A percentile compares a stretch with the other conserved stretches of the same genome.
Conservation (phyloP, 2,329 filamentous ascomycete species). For the Penicillium sp. region DNA sequence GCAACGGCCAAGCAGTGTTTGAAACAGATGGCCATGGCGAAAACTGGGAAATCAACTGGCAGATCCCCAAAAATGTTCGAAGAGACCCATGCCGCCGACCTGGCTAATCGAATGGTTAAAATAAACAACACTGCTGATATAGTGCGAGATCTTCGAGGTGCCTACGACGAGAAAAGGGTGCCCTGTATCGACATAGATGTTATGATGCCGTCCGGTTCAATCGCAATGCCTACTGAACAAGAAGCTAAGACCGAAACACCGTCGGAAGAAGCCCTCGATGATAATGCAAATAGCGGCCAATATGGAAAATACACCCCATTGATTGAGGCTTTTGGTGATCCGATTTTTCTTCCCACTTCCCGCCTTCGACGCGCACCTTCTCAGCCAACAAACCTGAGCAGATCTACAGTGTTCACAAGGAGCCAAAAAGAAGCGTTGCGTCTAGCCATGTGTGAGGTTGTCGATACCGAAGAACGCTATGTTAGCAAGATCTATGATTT, state of each 20-base stretch:
- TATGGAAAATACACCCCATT: conserved; percentile 76
- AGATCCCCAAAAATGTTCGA: conserved; percentile 71
- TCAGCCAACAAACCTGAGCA: conserved; percentile 74
- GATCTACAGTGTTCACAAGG: conserved; percentile 71
- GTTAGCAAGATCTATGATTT: conserved; percentile 82
- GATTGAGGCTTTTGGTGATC: conserved; percentile 74
- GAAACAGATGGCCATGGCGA: conserved; percentile 50
- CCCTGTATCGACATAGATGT: conserved; percentile 86
- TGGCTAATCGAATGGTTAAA: conserved; percentile 78
- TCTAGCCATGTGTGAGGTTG: conserved; percentile 82
- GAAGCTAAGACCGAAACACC: conserved; percentile 58
- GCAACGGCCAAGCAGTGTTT: conserved; percentile 70
- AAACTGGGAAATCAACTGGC: conserved; percentile 53
- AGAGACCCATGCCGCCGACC: conserved; percentile 86
- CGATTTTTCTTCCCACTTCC: conserved; percentile 81
- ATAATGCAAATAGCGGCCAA: conserved; percentile 37
- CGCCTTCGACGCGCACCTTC: conserved; percentile 81
- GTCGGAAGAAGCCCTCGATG: conserved; percentile 24
- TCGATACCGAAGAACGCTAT: conserved; percentile 93
- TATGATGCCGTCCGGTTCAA: conserved; percentile 73
- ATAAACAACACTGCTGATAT: conserved; percentile 73
- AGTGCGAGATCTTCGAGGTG: conserved; percentile 67
- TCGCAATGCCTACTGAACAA: conserved; percentile 59
- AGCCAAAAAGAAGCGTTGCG: conserved; percentile 80
- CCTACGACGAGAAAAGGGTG: conserved; percentile 75